These are phyloP conservation scores for Pulveroboletus sp. DNA, from an alignment of 768 basidiomycete species.

Conservation along the genomic window DNA sequence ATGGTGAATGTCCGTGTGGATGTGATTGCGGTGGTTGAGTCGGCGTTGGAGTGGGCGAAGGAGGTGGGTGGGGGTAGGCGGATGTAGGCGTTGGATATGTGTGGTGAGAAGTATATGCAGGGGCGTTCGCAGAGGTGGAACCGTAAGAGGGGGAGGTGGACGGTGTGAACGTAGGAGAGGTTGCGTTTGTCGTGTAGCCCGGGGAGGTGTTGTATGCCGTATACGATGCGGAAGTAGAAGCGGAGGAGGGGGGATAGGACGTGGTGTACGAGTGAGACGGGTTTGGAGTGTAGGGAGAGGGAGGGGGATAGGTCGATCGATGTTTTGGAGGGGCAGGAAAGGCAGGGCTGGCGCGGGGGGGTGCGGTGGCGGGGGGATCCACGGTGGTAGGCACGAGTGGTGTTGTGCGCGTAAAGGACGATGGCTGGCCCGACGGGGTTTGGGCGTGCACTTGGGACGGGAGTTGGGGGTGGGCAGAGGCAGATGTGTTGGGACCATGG, in stretches of 20 bases:
- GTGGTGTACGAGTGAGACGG: slow-evolving; percentile 10
- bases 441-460: slow-evolving; percentile 19
- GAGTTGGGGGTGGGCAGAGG: slow-evolving; percentile 12
- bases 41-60: slow-evolving; percentile 29
- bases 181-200: slow-evolving; percentile 13
- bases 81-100: slow-evolving; percentile 25
- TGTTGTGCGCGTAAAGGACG: slow-evolving; percentile 24
- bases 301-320: slow-evolving; percentile 15
- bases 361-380: slow-evolving; percentile 12
- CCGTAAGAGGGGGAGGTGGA: slow-evolving; percentile 19
- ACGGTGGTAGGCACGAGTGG: slow-evolving; percentile 29
- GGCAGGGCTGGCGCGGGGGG: slow-evolving; percentile 6
- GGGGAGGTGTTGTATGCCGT: slow-evolving; percentile 20
- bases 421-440: slow-evolving; percentile 4
- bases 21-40: slow-evolving; percentile 22
- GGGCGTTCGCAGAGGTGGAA: slow-evolving; percentile 8
- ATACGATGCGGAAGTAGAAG: slow-evolving; percentile 16
- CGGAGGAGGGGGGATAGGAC: slow-evolving; percentile 16
- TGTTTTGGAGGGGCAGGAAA: slow-evolving; percentile 20
- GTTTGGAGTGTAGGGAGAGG: slow-evolving; percentile 21
- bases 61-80: slow-evolving; percentile 25
- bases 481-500: slow-evolving; percentile 7
- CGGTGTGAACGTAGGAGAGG: slow-evolving; percentile 24
- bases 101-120: slow-evolving; percentile 16
- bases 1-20: slow-evolving; percentile 14